Conservation (phyloP, 345 rosid genomes). For the thale cress (Arabidopsis thaliana) region TAIR10.1 NC_003070.9:6424001-6424500, state of each 20-base stretch:
- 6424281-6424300: slow-evolving; percentile 4
- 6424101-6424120: slow-evolving; percentile 26
- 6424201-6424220: neutral
- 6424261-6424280: neutral
- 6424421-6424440: neutral
- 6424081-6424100: neutral
- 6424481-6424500: neutral
- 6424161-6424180: slow-evolving; percentile 76
- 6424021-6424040: slow-evolving; percentile 92
- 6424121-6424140: slow-evolving; percentile 65
- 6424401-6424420: neutral
- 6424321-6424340: slow-evolving; percentile 70
- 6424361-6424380: slow-evolving; percentile 90
- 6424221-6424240: neutral
- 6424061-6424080: neutral
- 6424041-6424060: slow-evolving; percentile 23
- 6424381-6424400: slow-evolving; percentile 65
- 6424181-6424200: slow-evolving; percentile 2
- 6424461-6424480: slow-evolving; percentile 5
- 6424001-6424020: slow-evolving; percentile 96
- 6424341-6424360: slow-evolving; percentile 76
- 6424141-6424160: slow-evolving; percentile 92
- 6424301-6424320: slow-evolving; percentile 21
- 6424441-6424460: slow-evolving; percentile 1
- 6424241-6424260: slow-evolving; percentile 1